Base-by-base conservation (phyloP, 176 grass and related monocot genomes). In the Tuctoria greenei region DNA sequence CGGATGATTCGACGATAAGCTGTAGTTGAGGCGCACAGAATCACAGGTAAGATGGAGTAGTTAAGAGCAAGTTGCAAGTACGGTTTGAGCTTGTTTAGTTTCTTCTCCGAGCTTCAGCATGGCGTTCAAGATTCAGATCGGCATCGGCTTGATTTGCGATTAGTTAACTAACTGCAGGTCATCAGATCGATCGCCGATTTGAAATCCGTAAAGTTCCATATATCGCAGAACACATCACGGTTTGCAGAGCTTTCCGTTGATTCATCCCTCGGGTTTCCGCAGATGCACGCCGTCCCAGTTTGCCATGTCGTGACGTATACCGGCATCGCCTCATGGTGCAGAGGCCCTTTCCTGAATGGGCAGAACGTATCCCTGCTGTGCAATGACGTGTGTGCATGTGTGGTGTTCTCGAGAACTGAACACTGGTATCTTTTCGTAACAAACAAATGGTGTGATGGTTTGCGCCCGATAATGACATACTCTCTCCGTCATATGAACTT, bases 121-220 rank as follows among this genome's bases (percentile, higher is more conserved):
- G 17, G 40, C 28, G 23, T 51, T 87, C 0, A 13, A 77, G 73
- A 72, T 77, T 60, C 40, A 77, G 79, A 56, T 56, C 52, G n/a
- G 52, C 52, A 82, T 76, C 45, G 71, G 50, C 15, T 54, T 77
- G 42, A 13, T 51, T 61, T 20, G 27, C 0, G 28, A 21, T 18
- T 12, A 9, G 4, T 57, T 24, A 68, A 52, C 24, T 23, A 7
- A 46, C 44, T 5, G 45, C 45, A 16, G 1, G 20, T 4, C 44
- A 45, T 4, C 44, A 45, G 84, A 71, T 76, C 23, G n/a, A 10
- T 52, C 57, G 25, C 36, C 14, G 54, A 25, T 25, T 73, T 40
- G 23, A 27, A 45, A 46, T 16, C 41, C 4, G 13, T 28, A 23
- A 21, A 46, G 66, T 46, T 27, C 2, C 31, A 31, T n/a, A n/a